Conservation (phyloP, 2,329 filamentous ascomycete species). For the Aureobasidium subglaciale region DNA sequence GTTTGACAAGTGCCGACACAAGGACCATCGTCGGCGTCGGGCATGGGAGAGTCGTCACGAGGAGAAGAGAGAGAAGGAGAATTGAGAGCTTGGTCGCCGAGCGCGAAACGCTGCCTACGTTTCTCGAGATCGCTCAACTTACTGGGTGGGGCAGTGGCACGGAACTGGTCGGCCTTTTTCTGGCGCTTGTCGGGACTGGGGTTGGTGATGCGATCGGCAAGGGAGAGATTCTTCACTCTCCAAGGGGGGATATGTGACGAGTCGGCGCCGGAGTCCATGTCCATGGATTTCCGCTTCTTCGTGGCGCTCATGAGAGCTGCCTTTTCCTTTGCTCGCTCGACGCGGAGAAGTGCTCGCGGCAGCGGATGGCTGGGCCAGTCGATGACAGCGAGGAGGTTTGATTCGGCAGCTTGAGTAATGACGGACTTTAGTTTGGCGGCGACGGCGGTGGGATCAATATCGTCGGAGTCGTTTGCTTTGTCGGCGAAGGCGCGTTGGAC, state of each 20-base stretch:
- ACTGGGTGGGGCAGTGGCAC: conserved; percentile 53
- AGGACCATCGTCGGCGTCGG: conserved; percentile 50
- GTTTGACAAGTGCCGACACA: conserved; percentile 77
- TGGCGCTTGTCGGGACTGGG: conserved; percentile 38
- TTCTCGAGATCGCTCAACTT: conserved; percentile 89
- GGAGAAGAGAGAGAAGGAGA: conserved; percentile 37
- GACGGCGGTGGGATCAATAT: conserved; percentile 55
- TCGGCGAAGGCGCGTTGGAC: conserved; percentile 82
- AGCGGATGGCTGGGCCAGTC: conserved; percentile 80
- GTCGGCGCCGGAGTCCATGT: conserved; percentile 47
- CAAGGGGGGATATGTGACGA: conserved; percentile 56
- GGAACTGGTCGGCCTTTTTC: conserved; percentile 25
- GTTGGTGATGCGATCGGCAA: conserved; percentile 67
- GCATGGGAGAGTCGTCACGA: conserved; percentile 42
- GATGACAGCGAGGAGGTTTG: conserved; percentile 60
- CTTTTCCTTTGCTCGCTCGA: too few species aligned
- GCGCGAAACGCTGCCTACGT: conserved; percentile 79
- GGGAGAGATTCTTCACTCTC: conserved; percentile 60
- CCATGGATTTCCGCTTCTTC: conserved; percentile 79
- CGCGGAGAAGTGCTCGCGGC: conserved; percentile 74
- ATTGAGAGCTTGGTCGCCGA: conserved; percentile 43
- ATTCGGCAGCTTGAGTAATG: conserved; percentile 75
- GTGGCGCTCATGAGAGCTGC: conserved; percentile 27
- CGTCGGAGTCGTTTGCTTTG: conserved; percentile 39
- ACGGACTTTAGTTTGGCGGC: conserved; percentile 77